Evolutionary conservation across 805 yeast genomes (phyloP), one percentile per base, ranked within the genome.

Genomic region (Nakazawaea ishiwadae): DNA sequence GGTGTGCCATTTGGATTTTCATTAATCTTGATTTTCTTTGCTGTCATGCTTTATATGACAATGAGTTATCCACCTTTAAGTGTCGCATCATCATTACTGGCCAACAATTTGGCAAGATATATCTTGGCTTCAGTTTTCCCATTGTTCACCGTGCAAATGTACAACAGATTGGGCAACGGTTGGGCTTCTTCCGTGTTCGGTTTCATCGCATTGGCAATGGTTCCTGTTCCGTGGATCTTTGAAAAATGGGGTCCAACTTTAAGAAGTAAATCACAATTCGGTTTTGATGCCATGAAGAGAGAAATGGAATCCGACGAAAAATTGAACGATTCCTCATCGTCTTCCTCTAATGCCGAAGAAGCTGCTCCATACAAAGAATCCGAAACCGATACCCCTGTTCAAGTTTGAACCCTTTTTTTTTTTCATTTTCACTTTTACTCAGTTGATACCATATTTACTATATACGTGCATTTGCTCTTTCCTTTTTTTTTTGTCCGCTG

Each of bases 11-110:
- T 84, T 53, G 93, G 95, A 1, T 81, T 81, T 53, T 84, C 89
- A 6, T 65, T 85, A 45, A 73, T 85, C 42, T 63, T 84, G 52
- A 74, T 85, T 39, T 85, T 85, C 67, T 81, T 84, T 60, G 66
- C 85, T 16, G 75, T 79, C 36, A 68, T 84, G 54, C 73, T 78
- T 36, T 85, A 84, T 58, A 81, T 84, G 59, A 66, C 84, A 27
- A 69, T 79, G 70, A 59, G 84, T 4, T 85, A 79, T 59, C 91
- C 93, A 20, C 88, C 91, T 35, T 60, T 79, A 26, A 72, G 74
- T 26, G 83, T 87, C 17, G 96, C 96, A 0, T 81, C 91, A n/a
- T 91, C 95, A 3, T 60, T 87, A 47, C 96, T 96, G 27, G 96
- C 96, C 11, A 89, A 88, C 63, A 86, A 85, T 58, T 67, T 89